A percentile compares a stretch with the other conserved stretches of the same genome.
These are phyloP conservation scores for Ophiostoma ips DNA, from an alignment of 2,329 filamentous ascomycete species.

Conservation along the genomic window DNA sequence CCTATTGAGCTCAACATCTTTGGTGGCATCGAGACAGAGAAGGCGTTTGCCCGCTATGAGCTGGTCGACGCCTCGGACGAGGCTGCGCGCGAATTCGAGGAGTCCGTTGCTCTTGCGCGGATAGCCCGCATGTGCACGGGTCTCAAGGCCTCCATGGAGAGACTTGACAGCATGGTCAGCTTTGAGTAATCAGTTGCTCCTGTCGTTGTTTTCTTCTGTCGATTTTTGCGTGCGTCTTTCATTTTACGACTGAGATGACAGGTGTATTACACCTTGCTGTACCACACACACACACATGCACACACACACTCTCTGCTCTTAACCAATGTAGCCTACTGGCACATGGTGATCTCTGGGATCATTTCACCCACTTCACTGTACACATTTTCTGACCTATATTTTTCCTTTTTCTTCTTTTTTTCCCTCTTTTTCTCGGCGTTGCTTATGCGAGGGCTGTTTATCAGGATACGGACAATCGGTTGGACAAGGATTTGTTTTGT, in stretches of 20 bases:
- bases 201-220: neutral
- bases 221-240: neutral
- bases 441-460: neutral
- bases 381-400: slow-evolving; percentile 1
- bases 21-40: slow-evolving; percentile 46
- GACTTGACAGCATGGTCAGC: slow-evolving; percentile 23
- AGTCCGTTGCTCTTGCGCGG: slow-evolving; percentile 30
- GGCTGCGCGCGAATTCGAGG: neutral
- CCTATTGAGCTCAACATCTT: slow-evolving; percentile 31
- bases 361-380: slow-evolving; percentile 5
- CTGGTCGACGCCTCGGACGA: slow-evolving; percentile 28
- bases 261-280: neutral
- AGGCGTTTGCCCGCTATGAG: slow-evolving; percentile 47
- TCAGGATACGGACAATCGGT: neutral
- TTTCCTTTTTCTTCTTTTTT: too few relatives aligned
- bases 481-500: neutral
- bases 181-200: slow-evolving; percentile 17
- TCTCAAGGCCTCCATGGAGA: slow-evolving; percentile 23
- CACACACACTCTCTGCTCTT: slow-evolving; percentile 1
- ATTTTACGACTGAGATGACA: neutral
- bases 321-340: too few relatives aligned
- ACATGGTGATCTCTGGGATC: neutral
- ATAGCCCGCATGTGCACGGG: slow-evolving; percentile 34
- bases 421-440: slow-evolving; percentile 1
- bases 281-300: too few relatives aligned